These are phyloP conservation scores for Spironucleus salmonicida DNA, from an alignment of 208 protist genomes.

Conservation along the genomic window DNA sequence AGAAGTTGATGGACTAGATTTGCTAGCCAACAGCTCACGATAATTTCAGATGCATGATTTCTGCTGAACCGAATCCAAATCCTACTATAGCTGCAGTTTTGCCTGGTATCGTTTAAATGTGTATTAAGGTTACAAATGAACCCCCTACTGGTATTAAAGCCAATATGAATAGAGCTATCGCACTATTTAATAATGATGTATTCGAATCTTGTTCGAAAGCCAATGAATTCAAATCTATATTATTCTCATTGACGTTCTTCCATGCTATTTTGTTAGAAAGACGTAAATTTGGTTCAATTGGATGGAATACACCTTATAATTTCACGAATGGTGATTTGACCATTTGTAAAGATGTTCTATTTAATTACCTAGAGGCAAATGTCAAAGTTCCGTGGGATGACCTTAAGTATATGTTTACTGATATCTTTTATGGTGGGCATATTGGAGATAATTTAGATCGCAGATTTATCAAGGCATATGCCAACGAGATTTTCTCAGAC, in stretches of 20 bases:
- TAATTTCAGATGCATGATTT: slow-evolving; percentile 79
- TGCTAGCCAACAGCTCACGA: slow-evolving; percentile 69
- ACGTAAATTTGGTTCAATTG: slow-evolving; percentile 88
- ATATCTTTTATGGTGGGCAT: slow-evolving; percentile 98
- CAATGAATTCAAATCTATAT: slow-evolving; percentile 52
- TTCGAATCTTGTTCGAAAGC: slow-evolving; percentile 62
- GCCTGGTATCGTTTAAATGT: slow-evolving; percentile 80
- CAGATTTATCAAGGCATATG: slow-evolving; percentile 78
- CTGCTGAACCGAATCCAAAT: slow-evolving; percentile 63
- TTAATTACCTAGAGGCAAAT: slow-evolving; percentile 84
- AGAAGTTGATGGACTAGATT: slow-evolving; percentile 72
- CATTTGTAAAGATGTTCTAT: slow-evolving; percentile 76
- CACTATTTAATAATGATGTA: slow-evolving; percentile 77
- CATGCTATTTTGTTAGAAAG: slow-evolving; percentile 86
- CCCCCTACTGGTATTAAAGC: slow-evolving; percentile 80
- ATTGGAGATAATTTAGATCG: slow-evolving; percentile 93
- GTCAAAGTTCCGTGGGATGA: slow-evolving; percentile 79
- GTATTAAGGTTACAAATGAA: slow-evolving; percentile 94
- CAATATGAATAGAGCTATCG: slow-evolving; percentile 79
- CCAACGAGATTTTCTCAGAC: slow-evolving; percentile 43
- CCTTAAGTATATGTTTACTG: slow-evolving; percentile 90
- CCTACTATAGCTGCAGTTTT: slow-evolving; percentile 65
- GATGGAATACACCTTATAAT: slow-evolving; percentile 86
- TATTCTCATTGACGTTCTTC: slow-evolving; percentile 87
- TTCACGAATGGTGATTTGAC: slow-evolving; percentile 89